A percentile compares a stretch with the other conserved stretches of the same genome.
Evolutionary conservation across 208 protist species (phyloP).

Genomic region (Balamuthia mandrillaris): DNA sequence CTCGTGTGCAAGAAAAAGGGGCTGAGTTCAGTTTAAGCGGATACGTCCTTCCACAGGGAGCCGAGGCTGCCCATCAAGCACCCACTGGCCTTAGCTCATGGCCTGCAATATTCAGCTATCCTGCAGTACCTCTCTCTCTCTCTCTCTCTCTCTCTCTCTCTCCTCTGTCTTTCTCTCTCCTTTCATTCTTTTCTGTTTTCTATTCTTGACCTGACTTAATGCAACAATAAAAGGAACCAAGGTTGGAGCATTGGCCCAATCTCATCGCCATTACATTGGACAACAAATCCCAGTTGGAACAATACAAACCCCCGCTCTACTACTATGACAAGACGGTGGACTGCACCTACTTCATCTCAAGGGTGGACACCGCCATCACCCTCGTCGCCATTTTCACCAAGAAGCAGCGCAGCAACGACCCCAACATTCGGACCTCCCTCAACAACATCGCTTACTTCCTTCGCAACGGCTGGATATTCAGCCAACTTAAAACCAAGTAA

Average conservation of each 20-base stretch:
- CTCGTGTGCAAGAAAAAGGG: not conserved
- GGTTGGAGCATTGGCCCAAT: conserved; percentile 3
- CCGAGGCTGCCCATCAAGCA: not conserved
- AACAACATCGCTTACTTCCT: conserved; percentile 5
- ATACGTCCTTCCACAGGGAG: not conserved
- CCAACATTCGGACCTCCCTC: not conserved
- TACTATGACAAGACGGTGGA: conserved; percentile 21
- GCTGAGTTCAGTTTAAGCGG: not conserved
- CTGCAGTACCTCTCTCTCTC: not conserved
- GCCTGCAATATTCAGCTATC: not conserved
- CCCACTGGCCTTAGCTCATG: not conserved
- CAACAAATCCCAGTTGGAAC: not conserved
- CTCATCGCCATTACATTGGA: conserved; percentile 7
- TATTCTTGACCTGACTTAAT: not conserved
- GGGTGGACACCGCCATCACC: not conserved
- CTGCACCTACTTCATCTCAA: not conserved
- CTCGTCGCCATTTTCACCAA: not conserved
- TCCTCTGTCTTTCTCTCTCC: too few relatives aligned
- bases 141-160: too few relatives aligned
- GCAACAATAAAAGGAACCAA: not conserved
- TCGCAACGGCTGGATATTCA: not conserved
- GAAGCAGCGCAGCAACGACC: not conserved
- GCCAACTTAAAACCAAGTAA: not conserved
- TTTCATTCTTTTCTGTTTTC: not conserved
- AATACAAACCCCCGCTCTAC: not conserved